A percentile compares a stretch with the other conserved stretches of the same genome.
Evolutionary conservation across 768 basidiomycete genomes (phyloP).

Genomic region (Leccinellum albellum): DNA sequence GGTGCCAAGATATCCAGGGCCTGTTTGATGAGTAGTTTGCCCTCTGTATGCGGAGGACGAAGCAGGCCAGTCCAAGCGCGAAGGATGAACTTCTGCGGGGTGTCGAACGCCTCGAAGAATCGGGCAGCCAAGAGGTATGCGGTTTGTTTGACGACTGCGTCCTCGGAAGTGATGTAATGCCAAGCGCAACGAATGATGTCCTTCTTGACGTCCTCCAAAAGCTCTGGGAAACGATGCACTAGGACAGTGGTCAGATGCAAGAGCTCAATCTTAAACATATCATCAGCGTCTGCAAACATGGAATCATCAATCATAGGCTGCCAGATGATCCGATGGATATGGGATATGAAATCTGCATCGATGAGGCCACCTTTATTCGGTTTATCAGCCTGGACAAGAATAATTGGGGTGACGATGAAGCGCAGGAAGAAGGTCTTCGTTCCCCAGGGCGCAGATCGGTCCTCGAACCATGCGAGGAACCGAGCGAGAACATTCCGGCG

Average conservation of each 20-base stretch:
- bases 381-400: conserved; percentile 71
- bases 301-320: conserved; percentile 60
- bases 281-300: conserved; percentile 60
- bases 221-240: conserved; percentile 76
- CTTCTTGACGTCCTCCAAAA: conserved; percentile 81
- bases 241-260: conserved; percentile 85
- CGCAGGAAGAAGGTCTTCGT: conserved; percentile 82
- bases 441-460: conserved; percentile 54
- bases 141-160: conserved; percentile 88
- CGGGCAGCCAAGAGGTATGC: conserved; percentile 87
- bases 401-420: conserved; percentile 80
- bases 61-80: conserved; percentile 89
- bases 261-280: conserved; percentile 87
- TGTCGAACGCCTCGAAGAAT: conserved; percentile 87
- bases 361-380: conserved; percentile 57
- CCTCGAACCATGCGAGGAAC: conserved; percentile 83
- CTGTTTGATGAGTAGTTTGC: conserved; percentile 70
- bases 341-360: conserved; percentile 64
- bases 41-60: conserved; percentile 75
- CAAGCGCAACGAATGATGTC: conserved; percentile 93
- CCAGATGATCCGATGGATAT: conserved; percentile 78
- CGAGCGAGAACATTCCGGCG: conserved; percentile 81
- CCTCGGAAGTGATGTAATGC: conserved; percentile 82
- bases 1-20: conserved; percentile 86
- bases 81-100: conserved; percentile 86